phyloP scores from a whole-genome alignment of 2,329 filamentous ascomycete species.

The Fusarium tuaranense region DNA sequence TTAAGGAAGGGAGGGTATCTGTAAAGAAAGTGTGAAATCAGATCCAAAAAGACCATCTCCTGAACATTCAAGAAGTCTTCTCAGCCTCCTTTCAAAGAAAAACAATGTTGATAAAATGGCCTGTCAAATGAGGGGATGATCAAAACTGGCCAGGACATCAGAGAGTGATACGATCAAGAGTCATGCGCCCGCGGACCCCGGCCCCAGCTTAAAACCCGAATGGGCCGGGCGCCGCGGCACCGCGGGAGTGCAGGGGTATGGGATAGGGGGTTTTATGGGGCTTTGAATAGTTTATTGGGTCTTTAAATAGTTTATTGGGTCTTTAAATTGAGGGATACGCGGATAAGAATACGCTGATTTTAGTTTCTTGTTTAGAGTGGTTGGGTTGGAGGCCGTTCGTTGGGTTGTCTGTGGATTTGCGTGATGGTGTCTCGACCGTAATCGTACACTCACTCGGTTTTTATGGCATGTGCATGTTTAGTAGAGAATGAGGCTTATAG shows the following conservation, averaged over 20 bases:
- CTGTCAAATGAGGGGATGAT: constrained; percentile 1
- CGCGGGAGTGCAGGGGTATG: background rate
- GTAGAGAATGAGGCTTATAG: background rate
- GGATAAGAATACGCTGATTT: constrained; percentile 1
- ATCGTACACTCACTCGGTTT: background rate
- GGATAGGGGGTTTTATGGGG: background rate
- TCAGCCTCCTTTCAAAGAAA: background rate
- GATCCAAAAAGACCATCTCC: background rate
- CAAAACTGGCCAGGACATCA: background rate
- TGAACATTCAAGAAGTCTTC: background rate
- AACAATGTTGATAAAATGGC: background rate
- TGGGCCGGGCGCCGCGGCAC: background rate
- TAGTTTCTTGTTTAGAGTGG: background rate
- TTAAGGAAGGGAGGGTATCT: background rate
- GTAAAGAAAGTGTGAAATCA: background rate
- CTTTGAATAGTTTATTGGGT: background rate
- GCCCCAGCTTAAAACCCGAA: background rate
- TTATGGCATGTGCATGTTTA: background rate
- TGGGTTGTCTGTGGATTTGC: background rate
- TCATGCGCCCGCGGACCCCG: background rate
- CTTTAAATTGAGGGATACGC: background rate
- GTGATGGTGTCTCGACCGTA: background rate
- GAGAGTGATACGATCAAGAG: background rate
- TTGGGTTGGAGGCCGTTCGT: background rate
- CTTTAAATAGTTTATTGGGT: background rate